Conservation (phyloP, 2,329 filamentous ascomycete species). For the Ampelomyces quisqualis region DNA sequence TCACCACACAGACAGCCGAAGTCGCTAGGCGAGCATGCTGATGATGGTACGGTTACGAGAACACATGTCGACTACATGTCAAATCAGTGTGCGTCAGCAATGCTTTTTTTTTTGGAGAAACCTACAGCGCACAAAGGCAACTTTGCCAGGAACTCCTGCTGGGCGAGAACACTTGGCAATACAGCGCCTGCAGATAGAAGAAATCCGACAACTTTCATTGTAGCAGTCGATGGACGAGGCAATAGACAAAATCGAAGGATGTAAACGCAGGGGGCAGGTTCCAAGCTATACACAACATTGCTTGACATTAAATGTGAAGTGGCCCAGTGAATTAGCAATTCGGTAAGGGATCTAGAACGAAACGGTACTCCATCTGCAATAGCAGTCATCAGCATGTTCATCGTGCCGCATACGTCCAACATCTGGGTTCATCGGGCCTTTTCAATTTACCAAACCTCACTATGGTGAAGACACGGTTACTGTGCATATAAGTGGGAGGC, state of each 20-base stretch:
- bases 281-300: too few species aligned
- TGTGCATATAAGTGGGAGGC: too few species aligned
- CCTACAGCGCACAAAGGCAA: slow-evolving; percentile 18
- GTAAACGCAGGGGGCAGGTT: too few species aligned
- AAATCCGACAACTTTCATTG: slow-evolving; percentile 11
- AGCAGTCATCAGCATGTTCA: too few species aligned
- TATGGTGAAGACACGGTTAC: too few species aligned
- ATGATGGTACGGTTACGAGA: slow-evolving; percentile 13
- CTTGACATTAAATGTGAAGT: too few species aligned
- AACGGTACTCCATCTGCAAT: too few species aligned
- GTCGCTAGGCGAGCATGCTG: slow-evolving; percentile 26
- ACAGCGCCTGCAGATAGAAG: slow-evolving; percentile 4
- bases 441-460: too few species aligned
- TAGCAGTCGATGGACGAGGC: background rate
- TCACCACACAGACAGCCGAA: slow-evolving; percentile 33
- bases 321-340: too few species aligned
- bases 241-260: background rate
- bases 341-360: too few species aligned
- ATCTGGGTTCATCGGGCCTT: too few species aligned
- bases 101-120: background rate
- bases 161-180: slow-evolving; percentile 11
- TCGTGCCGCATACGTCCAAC: too few species aligned
- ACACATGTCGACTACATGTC: slow-evolving; percentile 21
- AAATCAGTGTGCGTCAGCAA: background rate
- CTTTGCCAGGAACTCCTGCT: slow-evolving; percentile 14